phyloP scores from a whole-genome alignment of 2,329 filamentous ascomycete genomes.

The Herpotrichia juniperi region DNA sequence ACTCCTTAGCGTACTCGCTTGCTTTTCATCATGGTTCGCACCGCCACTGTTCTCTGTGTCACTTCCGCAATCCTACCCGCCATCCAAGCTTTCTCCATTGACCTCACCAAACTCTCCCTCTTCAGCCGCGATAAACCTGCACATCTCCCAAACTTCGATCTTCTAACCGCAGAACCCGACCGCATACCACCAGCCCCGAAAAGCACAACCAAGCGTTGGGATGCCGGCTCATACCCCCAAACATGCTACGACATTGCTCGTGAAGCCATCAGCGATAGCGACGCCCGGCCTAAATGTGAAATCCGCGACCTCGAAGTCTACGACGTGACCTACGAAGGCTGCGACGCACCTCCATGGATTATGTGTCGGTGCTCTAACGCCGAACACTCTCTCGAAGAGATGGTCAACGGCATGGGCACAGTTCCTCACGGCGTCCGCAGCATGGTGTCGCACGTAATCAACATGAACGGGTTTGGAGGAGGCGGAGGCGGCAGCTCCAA shows the following conservation, averaged over 20 bases:
- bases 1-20: too few relatives aligned
- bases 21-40: neutral
- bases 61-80: neutral
- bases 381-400: conserved; percentile 13
- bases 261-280: conserved; percentile 4
- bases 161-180: neutral
- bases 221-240: conserved; percentile 9
- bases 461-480: conserved; percentile 4
- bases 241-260: conserved; percentile 16
- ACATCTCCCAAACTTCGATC: neutral
- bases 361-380: conserved; percentile 19
- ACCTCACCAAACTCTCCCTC: neutral
- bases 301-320: conserved; percentile 16
- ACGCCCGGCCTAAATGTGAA: conserved; percentile 11
- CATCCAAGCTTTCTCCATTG: neutral
- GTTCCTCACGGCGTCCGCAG: conserved; percentile 18
- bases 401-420: conserved; percentile 11
- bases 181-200: neutral
- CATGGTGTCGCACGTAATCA: conserved; percentile 15
- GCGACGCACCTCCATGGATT: conserved; percentile 11
- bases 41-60: neutral
- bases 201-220: conserved; percentile 5
- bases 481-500: conserved; percentile 3
- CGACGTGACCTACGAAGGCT: conserved; percentile 16
- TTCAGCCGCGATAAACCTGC: neutral